Evolutionary conservation across 2,329 filamentous ascomycete species (phyloP), one percentile per base, ranked within the genome.

Genomic region (Cytospora piceicola): DNA sequence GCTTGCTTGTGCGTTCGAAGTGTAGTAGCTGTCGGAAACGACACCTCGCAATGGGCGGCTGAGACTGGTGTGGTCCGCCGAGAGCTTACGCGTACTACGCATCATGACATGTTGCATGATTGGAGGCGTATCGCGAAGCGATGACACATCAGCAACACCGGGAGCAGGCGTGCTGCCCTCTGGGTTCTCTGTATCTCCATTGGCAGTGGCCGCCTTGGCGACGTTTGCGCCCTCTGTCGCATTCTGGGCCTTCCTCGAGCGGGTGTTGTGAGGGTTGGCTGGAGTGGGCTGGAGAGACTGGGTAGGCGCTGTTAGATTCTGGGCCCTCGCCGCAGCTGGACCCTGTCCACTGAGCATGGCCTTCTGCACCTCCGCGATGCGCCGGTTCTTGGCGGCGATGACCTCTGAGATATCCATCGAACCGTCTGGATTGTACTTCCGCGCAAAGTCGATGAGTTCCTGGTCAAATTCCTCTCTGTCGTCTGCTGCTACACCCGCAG

Each of bases 401-500:
- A 53, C 52, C 24, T 62, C 29, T 27, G 60, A 53, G 24, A 62
- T 36, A 14, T 56, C 52, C 20, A 55, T 29, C 11, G 17, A 14
- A 9, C 51, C 39, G 53, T 32, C 29, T 27, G 29, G 30, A 32
- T 46, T 57, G 12, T 57, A 5, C 29, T 63, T 30, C 34, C 49
- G 29, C 30, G 17, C 29, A 29, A 57, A 51, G 6, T 22, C 15
- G 8, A 17, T 12, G 9, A 57, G 61, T 55, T 63, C 61, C 39
- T 49, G 27, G 60, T 49, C 36, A 36, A 63, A 63, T 12, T 20
- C 14, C 29, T 63, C 60, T 20, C 61, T 57, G 29, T 63, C 53
- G 34, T 63, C 34, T 36, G 61, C 39, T n/a, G 61, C 39, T 22
- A 63, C 24, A 4, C 61, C 61, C 22, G 61, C 61, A 32, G 53